A percentile compares a stretch with the other conserved stretches of the same genome.
Conservation (phyloP, 2,329 filamentous ascomycete genomes). For the Beauveria sp. region DNA sequence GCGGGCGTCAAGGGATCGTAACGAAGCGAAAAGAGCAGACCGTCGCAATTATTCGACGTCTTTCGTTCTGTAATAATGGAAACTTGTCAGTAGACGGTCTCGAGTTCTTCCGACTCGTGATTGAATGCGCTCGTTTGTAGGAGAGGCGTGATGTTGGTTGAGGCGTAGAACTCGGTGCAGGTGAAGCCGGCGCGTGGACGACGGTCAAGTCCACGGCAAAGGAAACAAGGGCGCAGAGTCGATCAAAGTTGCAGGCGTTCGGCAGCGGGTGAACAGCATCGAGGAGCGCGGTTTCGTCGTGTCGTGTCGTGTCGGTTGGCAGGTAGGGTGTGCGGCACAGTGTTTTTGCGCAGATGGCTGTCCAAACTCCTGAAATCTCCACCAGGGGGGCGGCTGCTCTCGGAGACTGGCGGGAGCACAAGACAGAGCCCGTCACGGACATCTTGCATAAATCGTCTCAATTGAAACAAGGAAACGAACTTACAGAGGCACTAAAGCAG, state of each 20-base stretch:
- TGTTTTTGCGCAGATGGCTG: slow-evolving; percentile 2
- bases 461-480: slow-evolving; percentile 6
- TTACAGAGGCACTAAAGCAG: not conserved
- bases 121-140: slow-evolving; percentile 2
- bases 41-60: not conserved
- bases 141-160: not conserved
- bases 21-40: slow-evolving; percentile 14
- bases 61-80: not conserved
- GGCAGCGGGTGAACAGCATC: not conserved
- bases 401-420: slow-evolving; percentile 1
- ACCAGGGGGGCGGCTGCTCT: slow-evolving; percentile 2
- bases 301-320: not conserved
- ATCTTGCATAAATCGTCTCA: slow-evolving; percentile 4
- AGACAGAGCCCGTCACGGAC: slow-evolving; percentile 1
- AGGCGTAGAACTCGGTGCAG: not conserved
- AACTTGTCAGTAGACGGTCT: not conserved
- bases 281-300: not conserved
- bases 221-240: not conserved
- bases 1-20: not conserved
- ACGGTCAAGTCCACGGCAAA: not conserved
- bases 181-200: not conserved
- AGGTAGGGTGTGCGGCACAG: not conserved
- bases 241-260: not conserved
- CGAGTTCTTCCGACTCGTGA: not conserved
- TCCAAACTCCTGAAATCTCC: slow-evolving; percentile 12